Evolutionary conservation across 176 grass and related monocot genomes (phyloP), one percentile per base, ranked within the genome.

Genomic region (Avena eriantha): DNA sequence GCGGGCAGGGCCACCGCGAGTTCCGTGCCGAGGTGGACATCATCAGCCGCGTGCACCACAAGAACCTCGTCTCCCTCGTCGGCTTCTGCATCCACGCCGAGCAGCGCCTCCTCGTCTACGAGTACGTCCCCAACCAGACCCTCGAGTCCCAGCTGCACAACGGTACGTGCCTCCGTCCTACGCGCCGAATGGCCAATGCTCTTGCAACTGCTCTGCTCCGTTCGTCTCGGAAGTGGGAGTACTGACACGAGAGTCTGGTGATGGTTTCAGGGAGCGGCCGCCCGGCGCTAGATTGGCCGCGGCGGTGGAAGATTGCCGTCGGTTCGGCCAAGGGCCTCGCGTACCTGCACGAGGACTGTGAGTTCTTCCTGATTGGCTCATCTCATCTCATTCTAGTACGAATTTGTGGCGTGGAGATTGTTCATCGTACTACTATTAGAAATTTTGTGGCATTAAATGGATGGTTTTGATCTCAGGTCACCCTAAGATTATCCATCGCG

Each of bases 21-120:
- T 98, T 98, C 91, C 91, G 87, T 21, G 89, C 95, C 17, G 95
- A 98, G 85, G 93, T 98, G 34, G 93, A 98, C 64, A 93, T 93
- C 68, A 95, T 98, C 86, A 95, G 87, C 85, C 90, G 93, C n/a
- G 86, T 95, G 17, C 95, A 98, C 85, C 93, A 98, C 87, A 88
- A 78, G 64, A 93, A 98, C 78, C 86, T 98, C 77, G 95, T 98
- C 55, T 89, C 91, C 74, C 92, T 95, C 85, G 83, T 93, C 36
- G 95, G 95, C 3, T 98, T 92, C 87, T 98, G 95, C 85, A 82
- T 95, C 82, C 73, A 90, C 85, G 89, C 84, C 67, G 91, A 91
- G 29, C 91, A 95, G 69, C 86, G 91, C 15, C 69, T 98, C 71
- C 90, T 98, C 47, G 87, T 95, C 67, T 98, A 93, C 83, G 93